Base-by-base conservation (phyloP, 805 yeast species). In the Teunomyces pallodes region DNA sequence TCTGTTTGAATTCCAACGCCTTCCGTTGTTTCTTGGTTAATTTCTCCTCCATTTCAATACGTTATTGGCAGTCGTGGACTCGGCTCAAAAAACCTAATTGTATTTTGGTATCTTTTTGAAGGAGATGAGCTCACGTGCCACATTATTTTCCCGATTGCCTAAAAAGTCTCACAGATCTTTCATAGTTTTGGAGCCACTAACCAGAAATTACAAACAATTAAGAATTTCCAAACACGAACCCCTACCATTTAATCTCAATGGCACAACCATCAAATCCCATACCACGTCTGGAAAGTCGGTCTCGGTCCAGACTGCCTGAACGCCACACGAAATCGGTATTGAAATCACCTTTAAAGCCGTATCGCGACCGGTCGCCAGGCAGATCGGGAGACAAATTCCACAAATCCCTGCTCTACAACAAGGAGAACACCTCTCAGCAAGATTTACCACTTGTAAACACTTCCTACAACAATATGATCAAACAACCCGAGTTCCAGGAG, bases 1-100 rank as follows among this genome's bases (percentile, higher is more conserved):
- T 70, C 50, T 65, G 65, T 46, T 80, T 72, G 64, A 83, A 84
- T 58, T 79, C 80, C 38, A 82, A 73, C 9, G 87, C 86, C 60
- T 84, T 84, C 47, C 71, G 72, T 62, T 84, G 83, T 58, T 82
- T 84, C 70, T 83, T 84, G n/a, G 85, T 80, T 26, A 83, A 68
- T 60, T 81, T 82, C 42, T 57, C 65, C 60, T 61, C 46, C 50
- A 14, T 32, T 38, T 26, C 31, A 9, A 26, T 17, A 10, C 30
- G 24, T 16, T 20, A n/a, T 28, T 6, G 5, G 13, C 3, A 30
- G 32, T 30, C 32, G n/a, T 30, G 32, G 12, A 32, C 35, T 32
- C 35, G 35, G 17, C 35, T 13, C 16, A 9, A 32, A 32, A 32
- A 32, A 13, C 14, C 35, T 32, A 14, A 32, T 16, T 9, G n/a